A percentile compares a stretch with the other conserved stretches of the same genome.
Conservation (phyloP, 73 alveolate species). For the Paramecium tetraurelia region DNA sequence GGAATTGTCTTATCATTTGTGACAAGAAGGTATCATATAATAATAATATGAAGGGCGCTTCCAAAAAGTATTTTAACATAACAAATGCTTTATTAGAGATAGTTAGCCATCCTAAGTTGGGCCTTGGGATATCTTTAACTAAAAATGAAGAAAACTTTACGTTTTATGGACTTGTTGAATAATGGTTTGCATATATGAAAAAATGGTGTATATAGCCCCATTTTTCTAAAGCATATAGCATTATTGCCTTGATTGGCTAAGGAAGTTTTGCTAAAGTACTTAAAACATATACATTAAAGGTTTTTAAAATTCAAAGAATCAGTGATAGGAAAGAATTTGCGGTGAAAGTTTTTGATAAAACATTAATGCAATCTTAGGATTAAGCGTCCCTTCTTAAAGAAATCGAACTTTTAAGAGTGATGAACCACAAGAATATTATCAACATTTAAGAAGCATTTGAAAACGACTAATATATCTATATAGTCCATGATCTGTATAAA, state of each 20-base stretch:
- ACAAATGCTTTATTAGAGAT: background rate
- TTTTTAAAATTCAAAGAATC: background rate
- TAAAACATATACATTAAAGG: background rate
- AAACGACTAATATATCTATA: constrained; percentile 63
- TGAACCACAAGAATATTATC: background rate
- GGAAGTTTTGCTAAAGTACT: constrained; percentile 60
- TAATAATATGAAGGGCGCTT: background rate
- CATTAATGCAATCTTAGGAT: background rate
- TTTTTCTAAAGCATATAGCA: constrained; percentile 24
- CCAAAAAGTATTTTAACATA: background rate
- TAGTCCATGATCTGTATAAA: constrained; percentile 61
- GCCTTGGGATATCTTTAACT: background rate
- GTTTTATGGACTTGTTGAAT: constrained; percentile 22
- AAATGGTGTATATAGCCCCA: constrained; percentile 36
- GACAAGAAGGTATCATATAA: background rate
- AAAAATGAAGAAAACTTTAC: background rate
- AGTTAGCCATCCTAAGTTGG: background rate
- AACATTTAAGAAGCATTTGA: constrained; percentile 63
- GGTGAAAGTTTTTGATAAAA: constrained; percentile 11
- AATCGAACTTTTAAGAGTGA: background rate
- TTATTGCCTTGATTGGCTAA: constrained; percentile 36
- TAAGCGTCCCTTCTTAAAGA: constrained; percentile 4
- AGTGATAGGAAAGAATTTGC: background rate
- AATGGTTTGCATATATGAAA: background rate
- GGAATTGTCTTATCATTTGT: background rate